phyloP scores from a whole-genome alignment of 345 rosid genomes.

The Populus euphratica region DNA sequence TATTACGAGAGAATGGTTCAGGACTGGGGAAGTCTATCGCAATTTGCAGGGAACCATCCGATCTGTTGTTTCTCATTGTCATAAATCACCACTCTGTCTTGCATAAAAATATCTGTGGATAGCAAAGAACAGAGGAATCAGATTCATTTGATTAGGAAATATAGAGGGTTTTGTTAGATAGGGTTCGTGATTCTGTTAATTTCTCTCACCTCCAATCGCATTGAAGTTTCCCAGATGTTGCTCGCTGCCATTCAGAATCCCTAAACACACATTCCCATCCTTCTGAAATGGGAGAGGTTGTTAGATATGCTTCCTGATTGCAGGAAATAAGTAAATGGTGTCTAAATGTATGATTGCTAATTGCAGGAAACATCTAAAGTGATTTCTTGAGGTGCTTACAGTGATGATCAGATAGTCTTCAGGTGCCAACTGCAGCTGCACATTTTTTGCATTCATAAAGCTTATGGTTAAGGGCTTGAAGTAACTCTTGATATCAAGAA shows the following conservation, averaged over 20 bases:
- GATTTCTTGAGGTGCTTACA: slow-evolving; percentile 34
- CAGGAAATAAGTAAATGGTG: neutral
- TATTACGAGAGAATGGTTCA: slow-evolving; percentile 27
- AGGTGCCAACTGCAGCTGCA: slow-evolving; percentile 57
- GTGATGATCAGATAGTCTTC: slow-evolving; percentile 75
- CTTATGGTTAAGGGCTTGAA: slow-evolving; percentile 55
- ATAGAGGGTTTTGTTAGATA: neutral
- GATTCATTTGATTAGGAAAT: neutral
- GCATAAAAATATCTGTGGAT: slow-evolving; percentile 52
- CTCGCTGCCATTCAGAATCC: slow-evolving; percentile 68
- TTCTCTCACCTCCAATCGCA: slow-evolving; percentile 57
- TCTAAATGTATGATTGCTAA: neutral
- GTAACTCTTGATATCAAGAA: slow-evolving; percentile 45
- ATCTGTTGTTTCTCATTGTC: slow-evolving; percentile 72
- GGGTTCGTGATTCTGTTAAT: neutral
- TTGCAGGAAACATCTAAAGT: neutral
- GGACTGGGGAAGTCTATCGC: slow-evolving; percentile 61
- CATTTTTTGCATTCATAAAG: slow-evolving; percentile 45
- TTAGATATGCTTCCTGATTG: neutral
- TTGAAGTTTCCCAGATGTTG: slow-evolving; percentile 43
- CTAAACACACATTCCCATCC: slow-evolving; percentile 74
- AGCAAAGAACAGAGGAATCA: neutral
- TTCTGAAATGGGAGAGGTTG: slow-evolving; percentile 33
- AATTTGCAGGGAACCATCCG: slow-evolving; percentile 63
- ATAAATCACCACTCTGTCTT: slow-evolving; percentile 60